phyloP scores from a whole-genome alignment of 2,329 filamentous ascomycete species.

The Fusarium agapanthi region DNA sequence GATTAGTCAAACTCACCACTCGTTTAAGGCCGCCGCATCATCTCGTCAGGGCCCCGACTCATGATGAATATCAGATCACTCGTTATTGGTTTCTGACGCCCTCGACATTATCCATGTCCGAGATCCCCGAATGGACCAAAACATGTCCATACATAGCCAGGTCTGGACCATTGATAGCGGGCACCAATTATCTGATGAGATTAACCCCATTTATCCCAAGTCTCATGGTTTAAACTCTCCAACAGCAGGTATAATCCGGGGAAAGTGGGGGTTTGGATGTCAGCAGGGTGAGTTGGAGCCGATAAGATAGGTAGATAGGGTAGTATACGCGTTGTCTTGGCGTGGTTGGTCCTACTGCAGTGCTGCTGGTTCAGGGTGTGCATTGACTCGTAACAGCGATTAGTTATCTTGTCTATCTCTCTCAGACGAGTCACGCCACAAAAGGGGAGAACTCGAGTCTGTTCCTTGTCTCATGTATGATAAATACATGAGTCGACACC shows the following conservation, averaged over 20 bases:
- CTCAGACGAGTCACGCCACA: background rate
- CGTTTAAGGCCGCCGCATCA: too few relatives aligned
- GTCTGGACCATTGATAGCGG: background rate
- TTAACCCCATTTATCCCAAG: background rate
- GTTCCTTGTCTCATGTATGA: background rate
- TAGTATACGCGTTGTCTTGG: background rate
- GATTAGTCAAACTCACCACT: too few relatives aligned
- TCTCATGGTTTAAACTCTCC: background rate
- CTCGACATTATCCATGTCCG: background rate
- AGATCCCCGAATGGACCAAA: background rate
- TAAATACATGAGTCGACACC: background rate
- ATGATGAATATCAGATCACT: background rate
- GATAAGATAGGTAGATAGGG: constrained; percentile 6
- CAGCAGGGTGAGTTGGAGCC: background rate
- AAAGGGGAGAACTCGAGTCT: background rate
- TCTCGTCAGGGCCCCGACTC: background rate
- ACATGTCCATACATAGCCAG: background rate
- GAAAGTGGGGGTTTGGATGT: constrained; percentile 4
- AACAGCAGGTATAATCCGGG: background rate
- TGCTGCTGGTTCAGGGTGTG: background rate
- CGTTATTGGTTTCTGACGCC: background rate
- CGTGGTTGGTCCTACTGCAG: background rate
- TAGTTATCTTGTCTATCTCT: background rate
- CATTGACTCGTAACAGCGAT: background rate
- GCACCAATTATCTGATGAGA: background rate